phyloP scores from a whole-genome alignment of 2,329 filamentous ascomycete genomes.

The Sclerotinia spermophila region DNA sequence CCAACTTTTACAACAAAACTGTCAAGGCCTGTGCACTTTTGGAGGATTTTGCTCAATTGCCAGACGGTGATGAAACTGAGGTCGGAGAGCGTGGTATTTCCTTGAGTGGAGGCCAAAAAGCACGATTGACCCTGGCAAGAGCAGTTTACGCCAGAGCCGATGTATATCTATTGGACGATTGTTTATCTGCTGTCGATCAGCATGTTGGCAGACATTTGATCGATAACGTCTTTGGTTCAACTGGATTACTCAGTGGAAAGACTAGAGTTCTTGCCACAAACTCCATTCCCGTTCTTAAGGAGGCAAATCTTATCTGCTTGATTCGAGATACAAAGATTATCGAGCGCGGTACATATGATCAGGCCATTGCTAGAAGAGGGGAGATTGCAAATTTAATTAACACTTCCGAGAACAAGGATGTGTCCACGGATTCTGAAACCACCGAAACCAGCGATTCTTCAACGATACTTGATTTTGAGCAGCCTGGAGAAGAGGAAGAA shows the following conservation, averaged over 20 bases:
- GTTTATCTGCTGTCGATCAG: constrained; percentile 94
- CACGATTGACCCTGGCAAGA: constrained; percentile 83
- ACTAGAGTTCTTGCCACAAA: constrained; percentile 94
- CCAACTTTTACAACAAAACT: constrained; percentile 89
- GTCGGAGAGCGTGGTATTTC: constrained; percentile 97
- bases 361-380: constrained; percentile 91
- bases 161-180: constrained; percentile 90
- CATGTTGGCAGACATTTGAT: constrained; percentile 95
- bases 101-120: constrained; percentile 92
- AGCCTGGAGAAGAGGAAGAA: constrained; percentile 50
- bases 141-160: constrained; percentile 97
- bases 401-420: constrained; percentile 61
- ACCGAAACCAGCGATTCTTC: constrained; percentile 52
- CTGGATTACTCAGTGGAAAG: constrained; percentile 78
- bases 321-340: constrained; percentile 78
- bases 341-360: constrained; percentile 85
- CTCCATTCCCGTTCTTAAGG: constrained; percentile 83
- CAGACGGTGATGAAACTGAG: constrained; percentile 93
- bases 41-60: constrained; percentile 87
- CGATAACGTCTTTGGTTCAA: constrained; percentile 83
- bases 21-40: constrained; percentile 84
- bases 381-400: constrained; percentile 81
- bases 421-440: constrained; percentile 40
- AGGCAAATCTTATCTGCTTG: constrained; percentile 84
- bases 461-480: constrained; percentile 49